Evolutionary conservation across 352 stramenopile genomes (phyloP).

Genomic region (Phytophthora crassamura): DNA sequence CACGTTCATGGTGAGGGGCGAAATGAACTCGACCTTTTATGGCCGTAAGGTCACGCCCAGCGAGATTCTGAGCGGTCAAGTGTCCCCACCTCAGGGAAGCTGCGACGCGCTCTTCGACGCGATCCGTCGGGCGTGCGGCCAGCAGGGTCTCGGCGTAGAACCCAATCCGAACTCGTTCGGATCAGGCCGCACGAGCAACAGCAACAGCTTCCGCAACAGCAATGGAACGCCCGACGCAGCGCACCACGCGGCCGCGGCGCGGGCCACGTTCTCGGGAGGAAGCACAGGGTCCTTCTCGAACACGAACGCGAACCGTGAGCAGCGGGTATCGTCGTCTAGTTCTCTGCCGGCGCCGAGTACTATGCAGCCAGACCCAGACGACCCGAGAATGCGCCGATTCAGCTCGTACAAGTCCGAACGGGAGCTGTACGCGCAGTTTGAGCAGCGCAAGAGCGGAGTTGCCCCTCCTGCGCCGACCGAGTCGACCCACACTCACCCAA

Average conservation of each 20-base stretch:
- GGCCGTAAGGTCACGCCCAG: slow-evolving; percentile 78
- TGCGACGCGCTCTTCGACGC: slow-evolving; percentile 80
- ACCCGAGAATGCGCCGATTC: slow-evolving; percentile 77
- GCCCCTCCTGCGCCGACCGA: slow-evolving; percentile 30
- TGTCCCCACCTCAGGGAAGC: slow-evolving; percentile 60
- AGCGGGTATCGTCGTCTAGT: slow-evolving; percentile 27
- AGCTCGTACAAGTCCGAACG: slow-evolving; percentile 81
- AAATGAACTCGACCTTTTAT: slow-evolving; percentile 90
- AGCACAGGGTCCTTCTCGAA: slow-evolving; percentile 32
- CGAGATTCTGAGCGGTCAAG: slow-evolving; percentile 83
- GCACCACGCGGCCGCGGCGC: slow-evolving; percentile 39
- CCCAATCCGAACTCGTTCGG: slow-evolving; percentile 28
- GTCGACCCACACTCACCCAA: slow-evolving; percentile 57
- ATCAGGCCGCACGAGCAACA: slow-evolving; percentile 30
- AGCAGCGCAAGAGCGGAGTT: slow-evolving; percentile 48
- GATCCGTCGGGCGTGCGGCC: slow-evolving; percentile 55
- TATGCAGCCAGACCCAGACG: slow-evolving; percentile 49
- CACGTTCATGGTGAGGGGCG: slow-evolving; percentile 82
- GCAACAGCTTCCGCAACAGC: slow-evolving; percentile 30
- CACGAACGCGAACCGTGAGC: slow-evolving; percentile 15
- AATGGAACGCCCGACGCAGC: slow-evolving; percentile 30
- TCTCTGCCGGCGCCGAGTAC: slow-evolving; percentile 34
- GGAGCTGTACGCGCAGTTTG: slow-evolving; percentile 85
- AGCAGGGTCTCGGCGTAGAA: slow-evolving; percentile 32
- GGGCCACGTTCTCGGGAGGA: slow-evolving; percentile 27